Base-by-base conservation (phyloP, 768 basidiomycete genomes). In the Collybia sordida region DNA sequence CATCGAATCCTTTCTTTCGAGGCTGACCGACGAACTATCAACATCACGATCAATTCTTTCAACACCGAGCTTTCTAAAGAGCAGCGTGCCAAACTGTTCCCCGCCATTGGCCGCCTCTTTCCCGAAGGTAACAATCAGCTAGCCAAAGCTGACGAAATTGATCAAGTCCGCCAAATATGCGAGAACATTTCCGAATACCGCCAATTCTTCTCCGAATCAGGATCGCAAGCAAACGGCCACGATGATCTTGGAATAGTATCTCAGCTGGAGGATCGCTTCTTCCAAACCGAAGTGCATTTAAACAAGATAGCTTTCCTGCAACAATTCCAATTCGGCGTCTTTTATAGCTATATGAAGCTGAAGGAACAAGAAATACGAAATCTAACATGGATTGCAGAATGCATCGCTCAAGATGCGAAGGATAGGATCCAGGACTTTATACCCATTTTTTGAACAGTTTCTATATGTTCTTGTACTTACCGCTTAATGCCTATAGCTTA, bases 21-120 rank as follows among this genome's bases (percentile, higher is more conserved):
- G 74, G 97, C 96, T 22, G 97, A 99, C 72, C 81, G 97, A 28
- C 86, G 97, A 45, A 88, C 94, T 1, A 88, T 98, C 67, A 99
- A 98, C 75, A 98, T 99, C 70, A 97, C 97, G 27, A 91, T 99
- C 76, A 99, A 99, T 77, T 98, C 97, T 11, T 96, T 98, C 72
- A 88, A 88, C 52, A 98, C 97, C 3, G 93, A 93, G 60, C 81
- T 99, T 51, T 78, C 88, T 35, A 99, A 99, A 69, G 97, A 99
- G 64, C 88, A 92, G 58, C 89, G 97, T 28, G 93, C 94, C 12
- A 86, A 86, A 61, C 82, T 99, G 34, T 98, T 96, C 80, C 97
- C 97, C 4, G 78, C 88, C 14, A 90, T 98, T 52, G 97, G 97
- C 15, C 83, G 90, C 47, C 80, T 99, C 43, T 98, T 86, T 76